These are phyloP conservation scores for Diplosphaera chodatii DNA, from an alignment of 139 green algal species.

Conservation along the genomic window DNA sequence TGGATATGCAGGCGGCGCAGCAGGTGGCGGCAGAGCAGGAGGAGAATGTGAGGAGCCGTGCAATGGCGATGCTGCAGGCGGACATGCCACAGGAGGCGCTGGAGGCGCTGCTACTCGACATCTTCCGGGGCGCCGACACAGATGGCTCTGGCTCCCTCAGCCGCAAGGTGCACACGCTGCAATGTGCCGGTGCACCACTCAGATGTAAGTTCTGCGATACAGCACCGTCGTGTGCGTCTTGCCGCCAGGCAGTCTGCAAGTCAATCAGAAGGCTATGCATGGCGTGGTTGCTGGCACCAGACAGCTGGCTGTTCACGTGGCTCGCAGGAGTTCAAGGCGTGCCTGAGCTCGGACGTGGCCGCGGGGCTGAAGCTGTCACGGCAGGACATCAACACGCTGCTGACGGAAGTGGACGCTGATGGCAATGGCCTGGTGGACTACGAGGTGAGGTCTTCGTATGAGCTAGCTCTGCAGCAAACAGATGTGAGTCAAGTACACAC, in stretches of 20 bases:
- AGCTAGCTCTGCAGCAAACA: no score
- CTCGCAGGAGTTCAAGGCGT: not conserved
- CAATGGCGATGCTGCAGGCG: not conserved
- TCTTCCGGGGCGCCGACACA: not conserved
- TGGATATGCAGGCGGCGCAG: not conserved
- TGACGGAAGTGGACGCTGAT: not conserved
- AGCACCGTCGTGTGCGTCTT: no score
- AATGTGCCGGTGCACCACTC: no score
- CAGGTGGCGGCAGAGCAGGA: not conserved
- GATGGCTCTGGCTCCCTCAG: not conserved
- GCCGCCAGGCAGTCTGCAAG: no score
- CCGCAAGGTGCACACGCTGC: not conserved
- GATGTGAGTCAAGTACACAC: no score
- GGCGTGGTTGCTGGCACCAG: no score
- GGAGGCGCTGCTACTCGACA: not conserved
- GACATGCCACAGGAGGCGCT: not conserved
- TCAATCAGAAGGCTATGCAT: no score
- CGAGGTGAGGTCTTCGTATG: no score
- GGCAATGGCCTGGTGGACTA: not conserved
- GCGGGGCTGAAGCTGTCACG: not conserved
- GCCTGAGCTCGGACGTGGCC: not conserved
- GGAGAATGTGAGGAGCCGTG: no score
- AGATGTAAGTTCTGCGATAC: no score
- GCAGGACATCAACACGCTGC: not conserved
- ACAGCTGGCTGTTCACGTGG: no score